Evolutionary conservation across 2,329 filamentous ascomycete genomes (phyloP).

Genomic region (Penicillium sp.): DNA sequence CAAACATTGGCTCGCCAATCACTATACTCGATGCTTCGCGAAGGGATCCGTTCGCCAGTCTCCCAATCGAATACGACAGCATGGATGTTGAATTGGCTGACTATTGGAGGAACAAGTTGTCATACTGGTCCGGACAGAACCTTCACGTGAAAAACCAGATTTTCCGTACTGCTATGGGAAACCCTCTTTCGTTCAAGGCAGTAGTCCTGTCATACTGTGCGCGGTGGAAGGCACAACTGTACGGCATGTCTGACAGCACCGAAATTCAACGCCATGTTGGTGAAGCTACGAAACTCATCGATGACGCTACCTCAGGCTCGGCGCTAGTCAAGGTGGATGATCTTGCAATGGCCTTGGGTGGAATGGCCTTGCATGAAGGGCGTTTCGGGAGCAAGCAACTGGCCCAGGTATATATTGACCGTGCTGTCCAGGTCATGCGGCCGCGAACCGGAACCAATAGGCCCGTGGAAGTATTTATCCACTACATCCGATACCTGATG

Average conservation of each 20-base stretch:
- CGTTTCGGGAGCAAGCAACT: constrained; percentile 34
- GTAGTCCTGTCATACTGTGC: constrained; percentile 37
- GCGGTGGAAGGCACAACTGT: constrained; percentile 33
- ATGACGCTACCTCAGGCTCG: constrained; percentile 21
- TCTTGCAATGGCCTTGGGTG: constrained; percentile 32
- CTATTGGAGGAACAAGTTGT: constrained; percentile 35
- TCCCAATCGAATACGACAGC: constrained; percentile 23
- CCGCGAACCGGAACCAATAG: constrained; percentile 24
- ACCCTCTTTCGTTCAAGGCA: constrained; percentile 37
- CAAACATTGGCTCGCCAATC: constrained; percentile 20
- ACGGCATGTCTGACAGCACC: constrained; percentile 18
- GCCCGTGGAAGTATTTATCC: constrained; percentile 29
- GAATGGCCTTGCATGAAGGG: constrained; percentile 38
- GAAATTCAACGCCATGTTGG: constrained; percentile 29
- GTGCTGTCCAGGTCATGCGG: constrained; percentile 32
- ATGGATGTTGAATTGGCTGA: constrained; percentile 35
- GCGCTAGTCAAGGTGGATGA: constrained; percentile 25
- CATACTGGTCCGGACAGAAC: constrained; percentile 44
- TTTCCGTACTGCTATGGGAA: constrained; percentile 32
- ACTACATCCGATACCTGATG: constrained; percentile 35
- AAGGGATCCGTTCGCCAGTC: constrained; percentile 32
- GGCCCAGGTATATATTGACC: constrained; percentile 27
- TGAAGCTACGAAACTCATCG: constrained; percentile 26
- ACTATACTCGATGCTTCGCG: constrained; percentile 27
- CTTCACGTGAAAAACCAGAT: constrained; percentile 34